Base-by-base conservation (phyloP, 179 eudicot species). In the Actinidia polygama region DNA sequence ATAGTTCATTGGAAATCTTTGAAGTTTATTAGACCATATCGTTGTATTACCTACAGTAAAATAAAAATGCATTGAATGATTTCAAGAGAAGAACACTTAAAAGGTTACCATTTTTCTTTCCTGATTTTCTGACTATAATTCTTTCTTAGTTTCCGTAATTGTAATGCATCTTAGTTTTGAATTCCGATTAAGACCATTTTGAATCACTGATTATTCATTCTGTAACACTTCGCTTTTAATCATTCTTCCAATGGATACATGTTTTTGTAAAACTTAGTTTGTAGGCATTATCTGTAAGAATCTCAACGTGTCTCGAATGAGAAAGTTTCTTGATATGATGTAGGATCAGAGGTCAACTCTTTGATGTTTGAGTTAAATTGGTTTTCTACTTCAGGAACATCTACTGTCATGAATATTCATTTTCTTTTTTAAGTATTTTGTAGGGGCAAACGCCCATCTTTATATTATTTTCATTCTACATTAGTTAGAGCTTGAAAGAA, bases 281-380 rank as follows among this genome's bases (percentile, higher is more conserved):
- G 24, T 18, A 12, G 53, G 59, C 21, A 14, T 74, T 73, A 44
- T 68, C 46, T 74, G n/a, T 44, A 44, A 47, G 16, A 77, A 59
- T n/a, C 44, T 77, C n/a, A 9, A 11, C 14, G 14, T 21, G 6
- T 59, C 69, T 40, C 44, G 40, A 44, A 76, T 76, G 53, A 44
- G 36, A 61, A 59, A 77, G 30, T 24, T 21, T 36, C 14, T 44
- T 44, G 8, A 47, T 49, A 49, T 7, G 10, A 44, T 78, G 61
- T 50, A 49, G 18, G 81, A 68, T 30, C 23, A 36, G 6, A 78
- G 81, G 46, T 16, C 49, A 47, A 21, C 21, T 79, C 7, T 50
- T 79, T 4, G 10, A 21, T 79, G 81, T 63, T 62, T 4, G 44
- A 78, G 63, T 63, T 23, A 46, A 78, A 77, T 77, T 14, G 73